These are phyloP conservation scores for Rhodotorula sp. DNA, from an alignment of 1,284 basidiomycete genomes.

Conservation along the genomic window DNA sequence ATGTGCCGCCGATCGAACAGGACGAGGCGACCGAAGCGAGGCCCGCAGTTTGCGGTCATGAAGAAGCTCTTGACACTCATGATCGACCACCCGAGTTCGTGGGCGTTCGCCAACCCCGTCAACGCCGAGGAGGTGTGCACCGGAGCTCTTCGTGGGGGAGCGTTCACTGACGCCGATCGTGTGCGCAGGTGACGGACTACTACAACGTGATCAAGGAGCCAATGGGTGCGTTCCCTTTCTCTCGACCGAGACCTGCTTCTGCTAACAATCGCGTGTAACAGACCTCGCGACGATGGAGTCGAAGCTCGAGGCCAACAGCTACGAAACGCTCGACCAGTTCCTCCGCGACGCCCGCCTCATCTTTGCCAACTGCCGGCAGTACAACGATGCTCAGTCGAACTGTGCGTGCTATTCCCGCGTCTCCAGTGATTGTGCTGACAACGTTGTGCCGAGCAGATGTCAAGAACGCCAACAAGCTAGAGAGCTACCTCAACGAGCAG, in stretches of 20 bases:
- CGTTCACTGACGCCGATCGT: too few relatives aligned
- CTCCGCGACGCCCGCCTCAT: constrained; percentile 77
- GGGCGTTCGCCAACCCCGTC: constrained; percentile 85
- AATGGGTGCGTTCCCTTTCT: constrained; percentile 70
- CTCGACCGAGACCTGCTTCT: neutral
- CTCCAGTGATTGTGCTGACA: neutral
- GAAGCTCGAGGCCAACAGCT: constrained; percentile 77
- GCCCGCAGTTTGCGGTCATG: constrained; percentile 65
- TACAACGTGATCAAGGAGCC: constrained; percentile 83
- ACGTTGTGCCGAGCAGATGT: constrained; percentile 53
- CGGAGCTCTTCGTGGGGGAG: neutral
- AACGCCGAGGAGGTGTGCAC: constrained; percentile 68
- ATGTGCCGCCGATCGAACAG: too few relatives aligned
- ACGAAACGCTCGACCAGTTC: constrained; percentile 73
- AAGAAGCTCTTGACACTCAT: constrained; percentile 80
- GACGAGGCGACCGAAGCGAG: constrained; percentile 58
- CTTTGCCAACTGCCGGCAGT: constrained; percentile 86
- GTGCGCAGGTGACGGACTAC: constrained; percentile 65
- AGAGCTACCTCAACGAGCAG: constrained; percentile 53
- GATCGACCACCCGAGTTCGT: constrained; percentile 74
- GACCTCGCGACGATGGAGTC: constrained; percentile 90
- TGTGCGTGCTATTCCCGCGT: constrained; percentile 48
- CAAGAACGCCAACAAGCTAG: constrained; percentile 80
- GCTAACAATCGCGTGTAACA: constrained; percentile 46
- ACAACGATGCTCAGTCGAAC: constrained; percentile 81